phyloP scores from a whole-genome alignment of 2,329 filamentous ascomycete species.

The Coleophoma cylindrospora region DNA sequence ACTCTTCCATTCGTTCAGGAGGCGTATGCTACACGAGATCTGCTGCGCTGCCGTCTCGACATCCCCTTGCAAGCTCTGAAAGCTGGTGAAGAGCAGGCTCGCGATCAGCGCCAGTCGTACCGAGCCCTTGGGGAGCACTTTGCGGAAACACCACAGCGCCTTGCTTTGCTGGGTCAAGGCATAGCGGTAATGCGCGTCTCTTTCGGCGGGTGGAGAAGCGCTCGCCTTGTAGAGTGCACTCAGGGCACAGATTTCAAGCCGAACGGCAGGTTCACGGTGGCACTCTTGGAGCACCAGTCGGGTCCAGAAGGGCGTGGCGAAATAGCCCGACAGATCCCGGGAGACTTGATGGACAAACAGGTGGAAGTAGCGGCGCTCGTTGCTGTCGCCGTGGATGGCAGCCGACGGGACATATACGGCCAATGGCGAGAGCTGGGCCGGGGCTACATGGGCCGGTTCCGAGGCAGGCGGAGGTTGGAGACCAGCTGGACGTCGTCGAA shows the following conservation, averaged over 20 bases:
- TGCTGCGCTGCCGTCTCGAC: constrained; percentile 13
- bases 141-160: constrained; percentile 40
- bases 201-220: constrained; percentile 32
- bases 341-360: constrained; percentile 9
- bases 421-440: constrained; percentile 3
- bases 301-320: constrained; percentile 59
- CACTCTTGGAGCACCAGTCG: constrained; percentile 55
- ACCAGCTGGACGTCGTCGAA: too few species aligned
- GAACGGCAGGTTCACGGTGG: constrained; percentile 52
- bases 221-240: constrained; percentile 58
- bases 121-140: constrained; percentile 8
- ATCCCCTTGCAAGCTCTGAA: constrained; percentile 60
- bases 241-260: constrained; percentile 58
- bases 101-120: constrained; percentile 50
- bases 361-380: constrained; percentile 12
- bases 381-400: constrained; percentile 6
- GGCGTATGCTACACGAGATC: constrained; percentile 9
- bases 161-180: constrained; percentile 32
- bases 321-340: constrained; percentile 41
- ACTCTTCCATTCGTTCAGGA: constrained; percentile 9
- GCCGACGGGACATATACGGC: constrained; percentile 5
- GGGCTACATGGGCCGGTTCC: constrained; percentile 5
- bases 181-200: constrained; percentile 15
- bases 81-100: constrained; percentile 56
- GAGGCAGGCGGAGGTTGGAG: too few species aligned